Percentiles rank a stretch among this genome's conserved stretches.
Evolutionary conservation across 441 rosid genomes (phyloP).

Genomic region (Gossypium lobatum): DNA sequence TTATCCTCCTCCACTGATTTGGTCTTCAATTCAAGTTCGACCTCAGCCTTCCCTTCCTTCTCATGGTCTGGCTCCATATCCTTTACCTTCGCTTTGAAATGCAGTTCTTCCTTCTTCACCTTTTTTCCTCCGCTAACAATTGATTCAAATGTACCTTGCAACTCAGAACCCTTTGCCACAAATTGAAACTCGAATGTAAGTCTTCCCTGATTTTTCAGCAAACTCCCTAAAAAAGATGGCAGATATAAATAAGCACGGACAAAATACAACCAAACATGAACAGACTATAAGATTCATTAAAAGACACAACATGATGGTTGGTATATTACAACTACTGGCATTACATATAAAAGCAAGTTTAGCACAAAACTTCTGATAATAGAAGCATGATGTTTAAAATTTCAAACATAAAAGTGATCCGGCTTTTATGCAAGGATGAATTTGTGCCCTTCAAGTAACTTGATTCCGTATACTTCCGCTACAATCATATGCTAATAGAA

Average conservation of each 20-base stretch:
- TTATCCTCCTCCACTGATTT: too few species aligned
- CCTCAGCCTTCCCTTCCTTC: conserved; percentile 32
- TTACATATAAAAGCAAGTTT: neutral
- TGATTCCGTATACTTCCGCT: neutral
- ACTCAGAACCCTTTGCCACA: too few species aligned
- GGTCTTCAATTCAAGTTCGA: too few species aligned
- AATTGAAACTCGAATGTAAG: too few species aligned
- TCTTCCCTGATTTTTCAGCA: conserved; percentile 11
- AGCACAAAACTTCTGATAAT: neutral
- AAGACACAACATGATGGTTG: neutral
- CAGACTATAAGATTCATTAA: neutral
- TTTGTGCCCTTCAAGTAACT: neutral
- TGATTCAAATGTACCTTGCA: too few species aligned
- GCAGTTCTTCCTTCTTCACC: too few species aligned
- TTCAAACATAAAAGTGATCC: neutral
- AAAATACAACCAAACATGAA: neutral
- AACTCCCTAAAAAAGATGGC: conserved; percentile 19
- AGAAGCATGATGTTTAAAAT: neutral
- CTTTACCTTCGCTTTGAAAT: conserved; percentile 22
- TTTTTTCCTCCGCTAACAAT: too few species aligned
- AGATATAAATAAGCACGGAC: neutral
- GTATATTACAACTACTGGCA: neutral
- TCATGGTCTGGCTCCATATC: conserved; percentile 24
- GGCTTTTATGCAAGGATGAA: neutral
- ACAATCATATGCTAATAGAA: neutral